Evolutionary conservation across 768 basidiomycete species (phyloP), one percentile per base, ranked within the genome.

Genomic region (Pleurotus eryngii): DNA sequence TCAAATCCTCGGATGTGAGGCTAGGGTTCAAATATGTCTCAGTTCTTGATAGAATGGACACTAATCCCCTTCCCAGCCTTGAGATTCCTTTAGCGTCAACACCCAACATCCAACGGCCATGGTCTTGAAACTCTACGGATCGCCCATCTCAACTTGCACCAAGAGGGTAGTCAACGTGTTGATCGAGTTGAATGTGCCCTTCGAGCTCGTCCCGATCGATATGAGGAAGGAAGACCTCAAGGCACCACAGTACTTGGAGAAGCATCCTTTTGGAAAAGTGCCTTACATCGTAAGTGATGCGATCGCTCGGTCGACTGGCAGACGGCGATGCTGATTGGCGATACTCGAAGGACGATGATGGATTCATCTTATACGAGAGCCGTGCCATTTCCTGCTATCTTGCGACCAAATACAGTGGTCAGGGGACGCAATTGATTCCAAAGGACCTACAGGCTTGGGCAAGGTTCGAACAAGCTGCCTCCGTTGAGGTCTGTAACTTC

Each of bases 181-280:
- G 60, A 75, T 77, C 59, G 87, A 89, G 67, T 81, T 82, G 64
- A 61, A 75, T 1, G 72, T 89, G 4, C 78, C 82, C 0, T 88
- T 81, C 66, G 79, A 83, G 60, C 61, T 86, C 50, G 58, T 79
- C 43, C 7, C 46, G 4, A 54, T 88, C 60, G 70, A 85, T 61
- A 53, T 82, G 18, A 1, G 46, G 45, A 76, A 76, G 60, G 67
- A 64, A n/a, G 74, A 76, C 39, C 81, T 85, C 39, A 86, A 84
- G 67, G 3, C 64, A 0, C 64, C 78, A 0, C 76, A 62, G 6
- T 81, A 70, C 70, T 18, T 77, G 14, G 63, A 68, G 30, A 69
- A 74, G 49, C 86, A 91, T 61, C 89, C 89, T 0, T 88, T 87
- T 62, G 83, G 84, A 17, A 81, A 83, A 61, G 73, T 86, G 24